Conservation (phyloP, 257 asterid genomes). For the Fraxinus quadrangulata region DNA sequence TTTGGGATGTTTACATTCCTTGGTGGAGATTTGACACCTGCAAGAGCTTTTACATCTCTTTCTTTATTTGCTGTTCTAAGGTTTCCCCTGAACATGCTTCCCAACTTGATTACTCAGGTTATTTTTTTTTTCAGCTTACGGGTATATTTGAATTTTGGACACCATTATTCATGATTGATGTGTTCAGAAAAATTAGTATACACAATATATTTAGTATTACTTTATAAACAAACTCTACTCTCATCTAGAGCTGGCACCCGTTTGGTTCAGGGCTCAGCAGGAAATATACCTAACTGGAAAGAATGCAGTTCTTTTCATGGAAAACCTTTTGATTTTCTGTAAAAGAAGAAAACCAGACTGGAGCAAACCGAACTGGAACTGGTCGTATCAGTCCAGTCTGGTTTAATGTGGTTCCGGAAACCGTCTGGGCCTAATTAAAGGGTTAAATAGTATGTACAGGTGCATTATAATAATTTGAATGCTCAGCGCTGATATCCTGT, state of each 20-base stretch:
- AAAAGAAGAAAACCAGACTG: not conserved
- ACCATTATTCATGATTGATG: constrained; percentile 7
- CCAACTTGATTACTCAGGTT: constrained; percentile 89
- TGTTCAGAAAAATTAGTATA: not conserved
- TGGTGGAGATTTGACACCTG: constrained; percentile 88
- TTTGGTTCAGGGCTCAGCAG: not conserved
- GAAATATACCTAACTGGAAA: not conserved
- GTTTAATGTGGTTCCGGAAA: not conserved
- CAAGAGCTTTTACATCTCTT: constrained; percentile 87
- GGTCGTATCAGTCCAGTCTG: not conserved
- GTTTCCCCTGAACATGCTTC: constrained; percentile 76
- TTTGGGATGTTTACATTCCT: constrained; percentile 76
- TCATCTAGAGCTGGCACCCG: not conserved
- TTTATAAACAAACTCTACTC: not conserved
- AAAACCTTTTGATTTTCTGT: not conserved
- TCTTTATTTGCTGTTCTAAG: constrained; percentile 79
- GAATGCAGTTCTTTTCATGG: not conserved
- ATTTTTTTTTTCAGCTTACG: constrained; percentile 8
- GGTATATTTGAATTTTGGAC: not conserved
- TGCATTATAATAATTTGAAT: not conserved
- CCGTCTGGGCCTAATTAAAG: not conserved
- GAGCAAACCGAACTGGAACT: not conserved
- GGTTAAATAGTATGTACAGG: not conserved
- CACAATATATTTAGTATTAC: not conserved
- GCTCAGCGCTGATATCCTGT: not conserved